Conservation (phyloP, 176 grass and related monocot species). For the Echinochloa phyllopogon region DNA sequence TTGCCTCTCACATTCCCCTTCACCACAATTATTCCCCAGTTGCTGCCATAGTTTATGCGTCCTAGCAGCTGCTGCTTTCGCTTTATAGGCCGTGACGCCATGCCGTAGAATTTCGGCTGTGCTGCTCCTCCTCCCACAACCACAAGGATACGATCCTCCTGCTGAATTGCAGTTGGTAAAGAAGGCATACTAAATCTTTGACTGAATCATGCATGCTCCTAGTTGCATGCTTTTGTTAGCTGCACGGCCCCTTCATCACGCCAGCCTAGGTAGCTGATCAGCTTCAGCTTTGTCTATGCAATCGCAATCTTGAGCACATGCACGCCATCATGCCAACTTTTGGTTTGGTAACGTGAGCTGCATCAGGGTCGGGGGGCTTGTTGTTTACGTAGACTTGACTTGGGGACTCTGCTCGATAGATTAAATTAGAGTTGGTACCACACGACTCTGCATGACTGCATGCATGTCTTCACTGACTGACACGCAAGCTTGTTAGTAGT, state of each 20-base stretch:
- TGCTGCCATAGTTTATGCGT: constrained; percentile 19
- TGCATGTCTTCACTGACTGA: too few relatives aligned
- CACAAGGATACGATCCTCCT: background rate
- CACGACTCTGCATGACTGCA: background rate
- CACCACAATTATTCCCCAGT: constrained; percentile 19
- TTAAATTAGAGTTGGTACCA: background rate
- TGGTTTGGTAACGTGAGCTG: background rate
- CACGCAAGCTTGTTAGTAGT: too few relatives aligned
- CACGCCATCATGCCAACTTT: constrained; percentile 25
- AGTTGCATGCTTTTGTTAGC: constrained; percentile 29
- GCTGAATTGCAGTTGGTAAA: background rate
- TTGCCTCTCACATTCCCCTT: constrained; percentile 25
- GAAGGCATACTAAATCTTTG: constrained; percentile 28
- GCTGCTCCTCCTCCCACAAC: too few relatives aligned
- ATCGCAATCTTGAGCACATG: background rate
- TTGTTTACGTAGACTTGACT: constrained; percentile 11
- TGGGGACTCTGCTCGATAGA: background rate
- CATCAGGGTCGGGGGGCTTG: background rate
- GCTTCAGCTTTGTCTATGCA: background rate
- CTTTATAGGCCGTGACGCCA: constrained; percentile 36
- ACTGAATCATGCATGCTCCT: constrained; percentile 22
- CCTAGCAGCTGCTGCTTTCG: background rate
- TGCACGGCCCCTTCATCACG: background rate
- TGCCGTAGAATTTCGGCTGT: constrained; percentile 16
- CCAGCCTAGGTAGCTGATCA: background rate